Evolutionary conservation across 495 filamentous ascomycete genomes (phyloP).

Genomic region (Tuber borchii): DNA sequence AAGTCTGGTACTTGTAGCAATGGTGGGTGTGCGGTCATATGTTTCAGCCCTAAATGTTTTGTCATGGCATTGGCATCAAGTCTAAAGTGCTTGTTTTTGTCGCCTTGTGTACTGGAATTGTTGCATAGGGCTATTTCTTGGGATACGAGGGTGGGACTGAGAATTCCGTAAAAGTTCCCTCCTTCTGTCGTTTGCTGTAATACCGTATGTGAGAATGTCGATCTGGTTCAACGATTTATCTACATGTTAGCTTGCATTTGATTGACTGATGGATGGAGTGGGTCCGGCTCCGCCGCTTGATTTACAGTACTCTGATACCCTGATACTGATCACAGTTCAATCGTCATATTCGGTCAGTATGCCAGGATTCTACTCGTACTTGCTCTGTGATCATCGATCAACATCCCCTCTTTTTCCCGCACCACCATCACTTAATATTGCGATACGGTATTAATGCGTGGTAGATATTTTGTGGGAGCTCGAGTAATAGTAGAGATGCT

Average conservation of each 20-base stretch:
- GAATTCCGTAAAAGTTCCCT: background rate
- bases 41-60: background rate
- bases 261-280: background rate
- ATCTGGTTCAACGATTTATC: background rate
- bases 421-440: background rate
- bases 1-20: background rate
- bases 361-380: background rate
- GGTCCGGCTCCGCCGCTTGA: background rate
- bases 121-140: background rate
- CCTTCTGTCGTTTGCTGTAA: background rate
- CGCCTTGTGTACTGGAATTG: background rate
- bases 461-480: background rate
- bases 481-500: background rate
- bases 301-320: background rate
- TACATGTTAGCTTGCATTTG: background rate
- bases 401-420: background rate
- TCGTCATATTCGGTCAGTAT: background rate
- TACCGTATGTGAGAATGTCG: background rate
- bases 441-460: background rate
- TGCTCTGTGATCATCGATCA: background rate
- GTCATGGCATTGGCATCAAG: background rate
- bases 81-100: background rate
- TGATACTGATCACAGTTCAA: background rate
- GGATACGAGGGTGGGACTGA: background rate
- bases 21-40: background rate